These are phyloP conservation scores for Pythium guiyangense DNA, from an alignment of 352 stramenopile species.

Conservation along the genomic window DNA sequence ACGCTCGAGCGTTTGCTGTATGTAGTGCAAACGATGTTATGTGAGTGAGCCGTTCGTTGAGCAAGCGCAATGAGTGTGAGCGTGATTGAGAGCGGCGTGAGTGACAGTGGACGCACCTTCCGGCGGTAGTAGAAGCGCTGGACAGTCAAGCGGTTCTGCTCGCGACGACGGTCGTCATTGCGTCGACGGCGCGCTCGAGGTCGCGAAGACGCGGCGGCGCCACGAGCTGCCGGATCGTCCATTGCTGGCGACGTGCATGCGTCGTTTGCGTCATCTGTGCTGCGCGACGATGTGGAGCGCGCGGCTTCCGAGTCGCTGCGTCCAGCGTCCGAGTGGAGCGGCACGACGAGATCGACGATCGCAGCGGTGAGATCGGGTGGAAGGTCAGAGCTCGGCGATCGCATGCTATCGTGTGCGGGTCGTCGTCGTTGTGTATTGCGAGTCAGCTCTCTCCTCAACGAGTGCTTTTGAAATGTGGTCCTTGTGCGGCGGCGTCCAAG, in stretches of 20 bases:
- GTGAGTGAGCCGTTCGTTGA: too few species aligned
- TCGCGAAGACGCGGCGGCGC: not conserved
- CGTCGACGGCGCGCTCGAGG: not conserved
- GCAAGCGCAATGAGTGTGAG: too few species aligned
- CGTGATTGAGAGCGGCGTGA: too few species aligned
- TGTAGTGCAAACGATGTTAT: too few species aligned
- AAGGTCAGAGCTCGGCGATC: not conserved
- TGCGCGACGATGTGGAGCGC: not conserved
- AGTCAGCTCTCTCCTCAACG: too few species aligned
- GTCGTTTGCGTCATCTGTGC: not conserved
- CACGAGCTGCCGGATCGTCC: not conserved
- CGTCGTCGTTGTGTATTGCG: too few species aligned
- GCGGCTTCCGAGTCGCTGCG: not conserved
- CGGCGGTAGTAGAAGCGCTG: constrained; percentile 5
- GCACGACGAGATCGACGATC: not conserved
- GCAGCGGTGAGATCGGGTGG: not conserved
- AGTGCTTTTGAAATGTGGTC: too few species aligned
- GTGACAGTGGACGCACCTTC: constrained; percentile 4
- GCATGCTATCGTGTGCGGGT: not conserved
- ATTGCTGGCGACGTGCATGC: not conserved
- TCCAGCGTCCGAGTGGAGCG: not conserved
- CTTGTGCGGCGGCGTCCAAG: too few species aligned
- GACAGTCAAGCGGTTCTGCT: constrained; percentile 3
- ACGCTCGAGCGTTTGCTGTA: not conserved
- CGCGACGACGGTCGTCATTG: not conserved